Base-by-base conservation (phyloP, 805 yeast species). In the Saccharomycopsis oosterbeekiorum region DNA sequence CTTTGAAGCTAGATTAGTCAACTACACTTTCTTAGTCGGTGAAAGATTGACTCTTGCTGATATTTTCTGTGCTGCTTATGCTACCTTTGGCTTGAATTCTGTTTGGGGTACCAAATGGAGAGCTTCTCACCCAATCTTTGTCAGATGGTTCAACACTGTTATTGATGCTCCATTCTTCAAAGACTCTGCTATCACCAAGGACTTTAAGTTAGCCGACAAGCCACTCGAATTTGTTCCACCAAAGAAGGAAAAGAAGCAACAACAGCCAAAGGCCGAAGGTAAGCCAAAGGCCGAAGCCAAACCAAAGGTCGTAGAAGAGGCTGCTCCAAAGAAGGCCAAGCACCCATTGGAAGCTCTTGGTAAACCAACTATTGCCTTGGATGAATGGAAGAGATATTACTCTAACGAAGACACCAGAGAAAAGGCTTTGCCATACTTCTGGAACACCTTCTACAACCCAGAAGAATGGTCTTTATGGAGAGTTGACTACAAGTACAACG, bases 321-420 rank as follows among this genome's bases (percentile, higher is more conserved):
- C 81, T 59, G 79, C 78, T 66, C 82, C 78, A 70, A 87, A 87
- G 80, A 89, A 88, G 79, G 82, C 91, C 68, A 88, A 87, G 77
- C 98, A 93, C 80, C 97, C 98, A 72, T 84, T 92, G 74, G 96
- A 84, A 75, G 78, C 80, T 63, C 84, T 93, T 67, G 96, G 94
- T 70, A 86, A 83, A 73, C 74, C 89, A 64, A 70, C 86, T 65
- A 78, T 85, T 69, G 77, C 83, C 65, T 70, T 93, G 66, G 97
- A 93, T 73, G 94, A 89, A 77, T 92, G 97, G 96, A 94, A 94
- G 85, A 88, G 97, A 80, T 78, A 78, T 68, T 93, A 94, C 86
- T 91, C 97, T 67, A 94, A 93, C 83, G 93, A 90, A 79, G 98
- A 94, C 71, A 93, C 98, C 74, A 89, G 97, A 79, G 86, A 84